phyloP scores from a whole-genome alignment of 202 grass and related monocot genomes.

The Schoenoplectus triqueter region DNA sequence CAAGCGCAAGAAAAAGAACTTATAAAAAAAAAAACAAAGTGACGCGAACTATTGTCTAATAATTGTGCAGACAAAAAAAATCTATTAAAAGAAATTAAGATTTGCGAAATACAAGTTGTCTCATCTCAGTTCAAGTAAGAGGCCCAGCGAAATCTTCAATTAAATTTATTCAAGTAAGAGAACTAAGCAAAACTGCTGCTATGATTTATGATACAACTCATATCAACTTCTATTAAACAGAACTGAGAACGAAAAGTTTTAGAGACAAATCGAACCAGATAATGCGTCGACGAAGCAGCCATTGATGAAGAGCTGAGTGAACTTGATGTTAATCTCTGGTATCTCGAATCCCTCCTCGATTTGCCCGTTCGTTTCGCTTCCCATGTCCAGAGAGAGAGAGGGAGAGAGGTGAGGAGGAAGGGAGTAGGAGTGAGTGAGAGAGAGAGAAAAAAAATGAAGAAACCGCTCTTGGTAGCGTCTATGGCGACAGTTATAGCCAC shows the following conservation, averaged over 20 bases:
- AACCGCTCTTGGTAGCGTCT: too few relatives aligned
- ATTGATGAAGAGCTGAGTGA: conserved; percentile 88
- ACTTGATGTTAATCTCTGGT: conserved; percentile 68
- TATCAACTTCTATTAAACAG: neutral
- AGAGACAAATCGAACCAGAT: conserved; percentile 48
- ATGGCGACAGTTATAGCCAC: neutral
- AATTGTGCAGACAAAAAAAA: neutral
- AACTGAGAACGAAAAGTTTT: neutral
- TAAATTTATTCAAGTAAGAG: neutral
- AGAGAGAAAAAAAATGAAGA: neutral
- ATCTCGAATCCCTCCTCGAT: conserved; percentile 41
- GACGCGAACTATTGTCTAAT: neutral
- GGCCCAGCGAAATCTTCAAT: neutral
- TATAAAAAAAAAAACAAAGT: neutral
- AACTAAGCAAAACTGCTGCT: too few relatives aligned
- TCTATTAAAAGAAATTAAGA: neutral
- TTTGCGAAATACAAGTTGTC: neutral
- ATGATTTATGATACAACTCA: neutral
- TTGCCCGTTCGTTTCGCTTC: conserved; percentile 29
- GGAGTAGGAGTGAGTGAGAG: neutral
- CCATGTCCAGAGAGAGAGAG: conserved; percentile 23
- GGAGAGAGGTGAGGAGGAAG: neutral
- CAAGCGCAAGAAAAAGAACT: neutral
- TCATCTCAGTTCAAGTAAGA: neutral
- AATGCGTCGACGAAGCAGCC: conserved; percentile 73